Evolutionary conservation across 2,329 filamentous ascomycete species (phyloP), one percentile per base, ranked within the genome.

Genomic region (Aureobasidium sp.): DNA sequence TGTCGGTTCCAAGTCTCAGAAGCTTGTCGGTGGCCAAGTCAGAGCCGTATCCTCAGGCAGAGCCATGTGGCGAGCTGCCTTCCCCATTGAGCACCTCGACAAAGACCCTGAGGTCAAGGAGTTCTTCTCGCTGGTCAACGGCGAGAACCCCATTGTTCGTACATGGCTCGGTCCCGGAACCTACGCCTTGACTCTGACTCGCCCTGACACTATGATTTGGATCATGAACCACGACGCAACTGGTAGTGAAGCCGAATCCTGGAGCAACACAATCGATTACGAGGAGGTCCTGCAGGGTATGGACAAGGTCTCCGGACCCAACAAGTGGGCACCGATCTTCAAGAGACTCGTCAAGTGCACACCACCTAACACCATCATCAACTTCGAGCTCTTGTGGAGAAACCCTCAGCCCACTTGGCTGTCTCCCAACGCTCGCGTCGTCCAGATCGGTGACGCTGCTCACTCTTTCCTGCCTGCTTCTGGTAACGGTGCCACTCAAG

Each of bases 201-300:
- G 72, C 6, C 68, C 70, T 12, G 72, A 75, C 59, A 70, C 71
- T 27, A 73, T 74, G 69, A 72, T 75, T 19, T 75, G 72, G 72
- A 74, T 75, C 61, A 70, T 75, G 66, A 75, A 75, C 61, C 71
- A 74, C 62, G 71, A 74, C 57, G 71, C 60, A 6, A 74, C 71
- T 11, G 71, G 70, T 53, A 69, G 63, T 30, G 71, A 73, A 49
- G 67, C 70, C 32, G 72, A 75, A 56, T 70, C 61, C 54, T 75
- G 72, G 73, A 73, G 63, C 65, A 70, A 74, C 61, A 74, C 68
- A 5, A 73, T 75, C 55, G 69, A 72, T 27, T 65, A 66, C 17
- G 63, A 73, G 10, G 72, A 75, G 59, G 72, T 75, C 1, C 62
- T 75, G 11, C 59, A 69, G 16, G 68, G 68, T 30, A 73, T 75